Evolutionary conservation across 2,329 filamentous ascomycete genomes (phyloP), one percentile per base, ranked within the genome.

Genomic region (Xylaria sp.): DNA sequence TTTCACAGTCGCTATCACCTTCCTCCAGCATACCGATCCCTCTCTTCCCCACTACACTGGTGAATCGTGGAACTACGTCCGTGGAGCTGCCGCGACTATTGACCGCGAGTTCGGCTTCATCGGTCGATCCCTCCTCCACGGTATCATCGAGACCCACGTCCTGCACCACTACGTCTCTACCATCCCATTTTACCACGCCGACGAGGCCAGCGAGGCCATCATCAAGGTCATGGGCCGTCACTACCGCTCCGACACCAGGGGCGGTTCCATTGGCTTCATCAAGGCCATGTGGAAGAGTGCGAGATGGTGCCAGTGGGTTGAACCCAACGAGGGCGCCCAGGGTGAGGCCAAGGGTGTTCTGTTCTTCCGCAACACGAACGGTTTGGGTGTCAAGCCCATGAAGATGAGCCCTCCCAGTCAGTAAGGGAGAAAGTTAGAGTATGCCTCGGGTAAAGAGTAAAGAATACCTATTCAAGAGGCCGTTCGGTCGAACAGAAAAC

Each of bases 61-160:
- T 62, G 83, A 89, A 65, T 84, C 89, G 71, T 97, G 93, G 93
- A 96, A 89, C 79, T 97, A 92, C 73, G 87, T 92, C 66, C 92
- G 93, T 67, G 93, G 93, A 70, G 93, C 93, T 59, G 92, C 92
- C 60, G 92, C 93, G 60, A 97, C 93, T 63, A 96, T 97, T 70
- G 93, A 97, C 73, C 92, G 93, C 70, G 93, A 97, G 76, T 96
- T 97, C 72, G 93, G 93, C 63, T 97, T 97, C 81, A 88, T 97
- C 72, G 93, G 93, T 62, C 91, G 92, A 69, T 83, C 89, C 68
- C 83, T 97, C 63, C 82, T 97, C 75, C 93, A 97, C 82, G 93
- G 92, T 71, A 97, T 97, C 76, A 88, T 97, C 75, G 93, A 97
- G 82, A 97, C 93, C 53, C 93, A 97, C 78, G 93, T 97, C 61